phyloP scores from a whole-genome alignment of 129 eudicot genomes.

The Daucus carota region DNA sequence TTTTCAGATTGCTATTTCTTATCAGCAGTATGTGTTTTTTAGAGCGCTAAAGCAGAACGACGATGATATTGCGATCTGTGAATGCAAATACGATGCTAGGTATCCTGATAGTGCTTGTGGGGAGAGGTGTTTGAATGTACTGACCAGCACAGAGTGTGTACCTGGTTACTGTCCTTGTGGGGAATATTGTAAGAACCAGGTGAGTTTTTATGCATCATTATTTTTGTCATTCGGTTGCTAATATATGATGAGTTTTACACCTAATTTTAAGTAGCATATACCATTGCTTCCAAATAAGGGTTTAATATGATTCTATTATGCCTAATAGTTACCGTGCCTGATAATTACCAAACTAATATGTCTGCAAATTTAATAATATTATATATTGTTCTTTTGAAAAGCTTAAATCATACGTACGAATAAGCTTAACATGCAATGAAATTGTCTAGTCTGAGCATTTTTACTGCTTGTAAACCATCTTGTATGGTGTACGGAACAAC shows the following conservation, averaged over 20 bases:
- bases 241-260: background rate
- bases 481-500: background rate
- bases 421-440: background rate
- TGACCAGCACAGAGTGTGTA: constrained; percentile 87
- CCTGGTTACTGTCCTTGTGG: constrained; percentile 87
- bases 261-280: background rate
- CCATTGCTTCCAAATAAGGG: background rate
- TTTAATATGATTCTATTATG: background rate
- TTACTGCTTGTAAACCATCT: background rate
- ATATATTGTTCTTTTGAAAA: background rate
- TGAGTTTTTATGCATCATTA: background rate
- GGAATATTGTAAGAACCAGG: constrained; percentile 39
- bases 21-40: constrained; percentile 10
- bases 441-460: background rate
- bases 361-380: background rate
- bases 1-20: background rate
- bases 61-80: constrained; percentile 80
- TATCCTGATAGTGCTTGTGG: constrained; percentile 81
- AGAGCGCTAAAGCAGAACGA: constrained; percentile 69
- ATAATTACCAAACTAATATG: background rate
- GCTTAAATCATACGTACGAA: background rate
- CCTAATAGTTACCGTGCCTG: too few relatives aligned
- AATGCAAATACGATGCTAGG: constrained; percentile 60
- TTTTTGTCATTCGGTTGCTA: background rate
- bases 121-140: constrained; percentile 80